A percentile compares a stretch with the other conserved stretches of the same genome.
Evolutionary conservation across 1,139 yeast genomes (phyloP).

Genomic region (Saccharomyces pastorianus): DNA sequence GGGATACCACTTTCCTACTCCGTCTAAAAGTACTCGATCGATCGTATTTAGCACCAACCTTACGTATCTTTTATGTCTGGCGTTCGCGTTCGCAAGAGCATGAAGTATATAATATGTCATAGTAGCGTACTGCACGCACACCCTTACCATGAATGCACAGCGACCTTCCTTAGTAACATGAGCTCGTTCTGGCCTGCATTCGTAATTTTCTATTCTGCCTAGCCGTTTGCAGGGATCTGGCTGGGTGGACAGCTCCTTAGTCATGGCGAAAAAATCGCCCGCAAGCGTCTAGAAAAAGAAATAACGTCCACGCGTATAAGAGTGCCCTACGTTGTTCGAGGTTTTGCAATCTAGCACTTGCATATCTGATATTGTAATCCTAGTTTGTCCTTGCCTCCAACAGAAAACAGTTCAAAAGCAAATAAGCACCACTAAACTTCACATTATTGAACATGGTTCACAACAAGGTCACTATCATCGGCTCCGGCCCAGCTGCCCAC

Average conservation of each 20-base stretch:
- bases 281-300: not conserved
- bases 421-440: not conserved
- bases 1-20: not conserved
- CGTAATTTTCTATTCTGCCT: not conserved
- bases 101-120: not conserved
- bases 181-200: not conserved
- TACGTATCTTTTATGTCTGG: not conserved
- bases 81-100: not conserved
- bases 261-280: not conserved
- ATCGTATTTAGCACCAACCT: not conserved
- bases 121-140: too few species aligned
- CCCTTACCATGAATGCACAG: too few species aligned
- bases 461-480: slow-evolving; percentile 83
- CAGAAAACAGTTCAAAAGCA: not conserved
- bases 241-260: not conserved
- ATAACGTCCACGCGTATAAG: not conserved
- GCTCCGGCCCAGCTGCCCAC: slow-evolving; percentile 99
- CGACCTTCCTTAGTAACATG: not conserved
- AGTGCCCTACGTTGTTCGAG: not conserved
- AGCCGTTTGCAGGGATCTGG: not conserved
- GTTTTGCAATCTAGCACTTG: not conserved
- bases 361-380: not conserved
- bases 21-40: not conserved
- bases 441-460: slow-evolving; percentile 55
- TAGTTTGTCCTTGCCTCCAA: not conserved